Evolutionary conservation across 169 alveolate genomes (phyloP), one percentile per base, ranked within the genome.

Genomic region (Babesia gibsoni): DNA sequence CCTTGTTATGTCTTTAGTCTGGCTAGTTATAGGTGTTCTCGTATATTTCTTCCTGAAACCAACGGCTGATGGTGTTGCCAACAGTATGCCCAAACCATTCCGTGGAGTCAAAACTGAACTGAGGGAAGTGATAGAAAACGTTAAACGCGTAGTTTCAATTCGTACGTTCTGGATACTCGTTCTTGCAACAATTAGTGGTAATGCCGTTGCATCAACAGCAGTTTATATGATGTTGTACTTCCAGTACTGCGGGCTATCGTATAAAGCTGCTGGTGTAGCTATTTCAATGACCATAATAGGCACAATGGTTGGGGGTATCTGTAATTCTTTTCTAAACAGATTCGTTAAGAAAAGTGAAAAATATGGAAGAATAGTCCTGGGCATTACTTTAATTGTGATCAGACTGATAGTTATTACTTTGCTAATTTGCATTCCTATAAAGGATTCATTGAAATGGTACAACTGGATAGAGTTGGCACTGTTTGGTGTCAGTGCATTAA

Each of bases 341-440:
- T n/a, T n/a, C n/a, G n/a, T n/a, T n/a, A 67, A 82, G 53, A 83
- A 84, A 69, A 75, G 89, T 29, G 84, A 82, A 14, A 80, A 88
- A 20, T 94, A 92, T 65, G 97, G 97, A 35, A 67, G 96, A 45
- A 93, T 95, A 4, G 70, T 88, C 35, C 84, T 91, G 25, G 97
- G 95, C 48, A n/a, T n/a, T n/a, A 84, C 41, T 25, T 59, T 88
- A 42, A 78, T 90, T 20, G 88, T 89, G 84, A 70, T 72, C 9
- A 52, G 77, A 16, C 78, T 95, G 43, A 67, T 91, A 18, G 90
- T 88, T 20, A 65, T 86, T n/a, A 53, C 83, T 66, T 58, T 86
- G n/a, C 64, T 91, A n/a, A 61, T 89, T 45, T 90, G 87, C 72
- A 84, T 86, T 25, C 74, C 80, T 23, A n/a, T n/a, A n/a, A 83